These are phyloP conservation scores for Geotrichum fermentans DNA, from an alignment of 1,139 yeast species.

Conservation along the genomic window DNA sequence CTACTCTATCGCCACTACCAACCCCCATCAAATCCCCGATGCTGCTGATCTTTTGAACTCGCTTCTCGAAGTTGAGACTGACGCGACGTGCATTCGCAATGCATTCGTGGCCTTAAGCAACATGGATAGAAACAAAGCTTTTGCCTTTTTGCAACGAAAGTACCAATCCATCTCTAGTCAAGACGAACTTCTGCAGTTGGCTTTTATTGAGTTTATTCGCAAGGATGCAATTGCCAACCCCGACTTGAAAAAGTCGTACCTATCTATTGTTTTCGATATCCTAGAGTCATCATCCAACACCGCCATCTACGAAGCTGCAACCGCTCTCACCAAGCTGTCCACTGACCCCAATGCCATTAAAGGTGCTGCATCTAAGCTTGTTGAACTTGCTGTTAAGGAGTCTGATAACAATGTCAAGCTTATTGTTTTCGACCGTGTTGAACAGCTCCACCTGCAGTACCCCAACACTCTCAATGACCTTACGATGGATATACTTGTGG, in stretches of 20 bases:
- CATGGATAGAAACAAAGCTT: constrained; percentile 79
- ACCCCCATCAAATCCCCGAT: constrained; percentile 87
- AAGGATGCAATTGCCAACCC: constrained; percentile 66
- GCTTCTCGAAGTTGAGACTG: constrained; percentile 77
- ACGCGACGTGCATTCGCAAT: constrained; percentile 91
- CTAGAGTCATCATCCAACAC: constrained; percentile 68
- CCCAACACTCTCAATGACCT: constrained; percentile 85
- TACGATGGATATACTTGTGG: constrained; percentile 80
- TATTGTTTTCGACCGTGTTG: constrained; percentile 82
- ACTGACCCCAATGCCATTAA: constrained; percentile 62
- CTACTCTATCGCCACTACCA: constrained; percentile 66
- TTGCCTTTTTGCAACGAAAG: constrained; percentile 73
- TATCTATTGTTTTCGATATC: constrained; percentile 66
- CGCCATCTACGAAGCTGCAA: constrained; percentile 89
- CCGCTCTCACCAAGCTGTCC: constrained; percentile 72
- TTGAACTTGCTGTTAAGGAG: constrained; percentile 85
- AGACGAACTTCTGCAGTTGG: constrained; percentile 82
- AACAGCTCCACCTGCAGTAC: constrained; percentile 64
- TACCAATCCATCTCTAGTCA: constrained; percentile 57
- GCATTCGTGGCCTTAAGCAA: constrained; percentile 86
- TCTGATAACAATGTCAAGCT: constrained; percentile 91
- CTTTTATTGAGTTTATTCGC: constrained; percentile 87
- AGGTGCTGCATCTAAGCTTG: constrained; percentile 77
- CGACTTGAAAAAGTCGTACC: constrained; percentile 63
- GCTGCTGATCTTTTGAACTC: constrained; percentile 78